These are phyloP conservation scores for Lodderomyces jiufengensis DNA, from an alignment of 1,139 yeast genomes.

Conservation along the genomic window DNA sequence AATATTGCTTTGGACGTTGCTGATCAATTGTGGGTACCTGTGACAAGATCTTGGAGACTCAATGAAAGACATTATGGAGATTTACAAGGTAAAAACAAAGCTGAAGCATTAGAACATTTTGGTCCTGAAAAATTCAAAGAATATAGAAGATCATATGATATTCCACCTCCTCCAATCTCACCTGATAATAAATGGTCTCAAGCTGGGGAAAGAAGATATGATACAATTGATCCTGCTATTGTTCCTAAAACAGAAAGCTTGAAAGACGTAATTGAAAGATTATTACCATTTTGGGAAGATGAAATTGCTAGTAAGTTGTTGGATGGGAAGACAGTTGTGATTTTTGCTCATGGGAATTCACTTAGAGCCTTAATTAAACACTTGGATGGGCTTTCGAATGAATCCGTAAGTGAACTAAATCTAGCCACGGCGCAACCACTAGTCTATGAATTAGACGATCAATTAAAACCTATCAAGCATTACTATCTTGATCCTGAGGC, in stretches of 20 bases:
- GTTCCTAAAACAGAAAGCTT: slow-evolving; percentile 94
- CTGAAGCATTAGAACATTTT: slow-evolving; percentile 80
- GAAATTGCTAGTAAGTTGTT: slow-evolving; percentile 82
- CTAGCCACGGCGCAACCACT: slow-evolving; percentile 99
- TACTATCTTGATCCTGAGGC: slow-evolving; percentile 99
- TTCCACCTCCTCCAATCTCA: slow-evolving; percentile 91
- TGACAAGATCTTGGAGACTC: slow-evolving; percentile 94
- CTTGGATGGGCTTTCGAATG: slow-evolving; percentile 91
- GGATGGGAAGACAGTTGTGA: slow-evolving; percentile 82
- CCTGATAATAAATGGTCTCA: slow-evolving; percentile 81
- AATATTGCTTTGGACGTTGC: slow-evolving; percentile 89
- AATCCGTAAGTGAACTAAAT: slow-evolving; percentile 88
- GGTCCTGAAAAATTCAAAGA: slow-evolving; percentile 94
- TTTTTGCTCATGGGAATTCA: slow-evolving; percentile 99
- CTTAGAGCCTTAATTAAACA: slow-evolving; percentile 95
- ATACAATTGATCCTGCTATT: slow-evolving; percentile 74
- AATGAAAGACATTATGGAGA: slow-evolving; percentile 99
- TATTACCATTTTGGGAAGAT: slow-evolving; percentile 98
- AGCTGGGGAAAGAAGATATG: slow-evolving; percentile 80
- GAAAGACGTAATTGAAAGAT: slow-evolving; percentile 92
- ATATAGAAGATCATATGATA: slow-evolving; percentile 97
- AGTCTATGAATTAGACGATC: slow-evolving; percentile 90
- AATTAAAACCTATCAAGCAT: slow-evolving; percentile 86
- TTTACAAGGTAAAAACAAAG: slow-evolving; percentile 97
- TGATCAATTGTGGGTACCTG: slow-evolving; percentile 89